Evolutionary conservation across 106 monocot species (phyloP), one percentile per base, ranked within the genome.

Genomic region (Chionographis japonica): DNA sequence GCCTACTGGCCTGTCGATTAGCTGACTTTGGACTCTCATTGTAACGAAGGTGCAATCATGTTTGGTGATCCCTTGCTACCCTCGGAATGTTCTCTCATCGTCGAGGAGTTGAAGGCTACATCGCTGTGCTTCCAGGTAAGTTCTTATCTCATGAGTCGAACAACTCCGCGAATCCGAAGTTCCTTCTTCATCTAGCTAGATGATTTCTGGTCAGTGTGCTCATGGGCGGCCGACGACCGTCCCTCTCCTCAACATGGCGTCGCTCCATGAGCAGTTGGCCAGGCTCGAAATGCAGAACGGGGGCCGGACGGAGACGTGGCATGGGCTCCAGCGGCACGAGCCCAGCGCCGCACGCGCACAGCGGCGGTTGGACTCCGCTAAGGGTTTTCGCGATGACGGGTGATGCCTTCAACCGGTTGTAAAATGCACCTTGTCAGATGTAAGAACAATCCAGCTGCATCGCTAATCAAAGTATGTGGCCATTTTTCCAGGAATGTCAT

Each of bases 51-150:
- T 79, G 97, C 97, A 50, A 98, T 98, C 62, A 98, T 98, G 97
- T 98, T 98, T 83, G 97, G 97, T 37, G 97, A 98, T 75, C 37
- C 97, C 7, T 74, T 98, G 61, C 69, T 98, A 74, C 92, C 92
- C 68, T 93, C 97, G 8, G 97, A 98, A 70, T 98, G 92, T 55
- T 93, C 89, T 38, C 87, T 98, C 40, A 91, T 98, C 37, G 63
- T 98, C 19, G 97, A 98, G 57, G 97, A 98, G 70, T 72, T 98
- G 19, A 98, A 92, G 63, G 49, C 72, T 56, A 98, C 97, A 12
- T 92, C 97, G 14, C 84, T 98, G 50, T 98, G 97, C 61, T 98
- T 98, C 69, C 97, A 98, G 90, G 97, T 98, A 65, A 69, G 54
- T 37, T 3, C 73, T 66, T 5, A 3, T 12, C 15, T 40, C n/a